Base-by-base conservation (phyloP, 495 filamentous ascomycete genomes). In the Penicillium verhagenii region DNA sequence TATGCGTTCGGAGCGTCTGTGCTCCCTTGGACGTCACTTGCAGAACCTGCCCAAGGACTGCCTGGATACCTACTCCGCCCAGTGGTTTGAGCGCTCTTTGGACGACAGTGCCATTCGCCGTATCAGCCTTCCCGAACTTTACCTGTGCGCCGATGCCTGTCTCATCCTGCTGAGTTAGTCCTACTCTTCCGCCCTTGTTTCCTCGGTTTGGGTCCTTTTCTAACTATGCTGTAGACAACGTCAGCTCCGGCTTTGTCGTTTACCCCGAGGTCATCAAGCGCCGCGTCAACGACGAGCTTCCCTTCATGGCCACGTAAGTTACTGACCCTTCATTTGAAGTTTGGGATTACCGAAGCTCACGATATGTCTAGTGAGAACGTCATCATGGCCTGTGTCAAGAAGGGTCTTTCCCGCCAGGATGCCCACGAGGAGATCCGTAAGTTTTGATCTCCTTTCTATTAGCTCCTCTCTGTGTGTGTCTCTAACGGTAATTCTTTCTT, bases 1-100 rank as follows among this genome's bases (percentile, higher is more conserved):
- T 14, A 96, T 96, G 89, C 86, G 92, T 38, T 89, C 79, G 37
- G 94, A 98, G 74, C 82, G 92, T 57, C 83, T 96, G 53, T 90
- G 82, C 71, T 81, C 81, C 18, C 82, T 98, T 10, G 88, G 87
- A 31, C 84, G 90, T 89, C 76, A 77, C 62, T 72, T 77, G 46
- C 69, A 75, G 66, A 88, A 85, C 63, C 75, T 88, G 35, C 82
- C 83, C 43, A 83, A 83, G 59, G 82, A 88, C 61, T 85, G 84
- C 52, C 71, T 86, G 26, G 84, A 90, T 64, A 97, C 93, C 10
- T 91, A 88, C 67, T 78, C 87, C 19, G 79, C 80, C 16, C 92
- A 96, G 69, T 96, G 92, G 92, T 83, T 90, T 50, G 89, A 96
- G 75, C 66, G 76, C 21, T 76, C 78, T 40, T 65, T 79, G 50